These are phyloP conservation scores for Arthrobotrys sinensis DNA, from an alignment of 2,329 filamentous ascomycete genomes.

Conservation along the genomic window DNA sequence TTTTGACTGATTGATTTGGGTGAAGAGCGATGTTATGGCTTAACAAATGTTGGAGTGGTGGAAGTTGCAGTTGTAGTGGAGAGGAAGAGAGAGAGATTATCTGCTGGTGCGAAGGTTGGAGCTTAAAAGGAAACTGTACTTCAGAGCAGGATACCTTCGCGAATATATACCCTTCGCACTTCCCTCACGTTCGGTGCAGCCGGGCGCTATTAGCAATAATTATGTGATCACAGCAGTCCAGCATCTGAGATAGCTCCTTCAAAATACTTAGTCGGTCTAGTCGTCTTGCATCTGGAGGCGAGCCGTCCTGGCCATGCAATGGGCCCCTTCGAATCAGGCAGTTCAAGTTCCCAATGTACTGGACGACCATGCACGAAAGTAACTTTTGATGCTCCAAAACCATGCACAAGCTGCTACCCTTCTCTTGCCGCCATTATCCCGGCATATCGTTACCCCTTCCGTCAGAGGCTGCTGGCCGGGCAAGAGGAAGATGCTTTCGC, in stretches of 20 bases:
- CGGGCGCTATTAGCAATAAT: conserved; percentile 42
- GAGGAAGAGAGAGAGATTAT: conserved; percentile 2
- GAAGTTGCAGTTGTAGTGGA: too few relatives aligned
- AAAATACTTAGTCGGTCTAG: too few relatives aligned
- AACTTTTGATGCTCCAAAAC: conserved; percentile 20
- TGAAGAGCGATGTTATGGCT: background rate
- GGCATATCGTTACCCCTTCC: conserved; percentile 53
- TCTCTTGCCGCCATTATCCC: conserved; percentile 60
- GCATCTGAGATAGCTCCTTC: background rate
- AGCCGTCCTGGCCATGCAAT: conserved; percentile 20
- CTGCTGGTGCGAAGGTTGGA: conserved; percentile 19
- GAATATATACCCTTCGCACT: conserved; percentile 35
- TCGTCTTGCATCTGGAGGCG: conserved; percentile 28
- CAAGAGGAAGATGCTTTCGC: conserved; percentile 57
- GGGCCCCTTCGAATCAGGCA: conserved; percentile 3
- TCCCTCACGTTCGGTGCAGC: conserved; percentile 28
- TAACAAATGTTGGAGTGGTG: background rate
- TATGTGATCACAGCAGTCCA: conserved; percentile 23
- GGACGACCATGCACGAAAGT: background rate
- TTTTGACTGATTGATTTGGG: conserved; percentile 31
- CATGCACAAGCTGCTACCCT: conserved; percentile 25
- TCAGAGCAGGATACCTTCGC: conserved; percentile 5
- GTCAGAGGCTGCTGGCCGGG: conserved; percentile 38
- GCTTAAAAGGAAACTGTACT: conserved; percentile 5
- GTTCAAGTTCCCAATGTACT: conserved; percentile 7